Conservation (phyloP, 495 filamentous ascomycete species). For the Apodospora peruviana region DNA sequence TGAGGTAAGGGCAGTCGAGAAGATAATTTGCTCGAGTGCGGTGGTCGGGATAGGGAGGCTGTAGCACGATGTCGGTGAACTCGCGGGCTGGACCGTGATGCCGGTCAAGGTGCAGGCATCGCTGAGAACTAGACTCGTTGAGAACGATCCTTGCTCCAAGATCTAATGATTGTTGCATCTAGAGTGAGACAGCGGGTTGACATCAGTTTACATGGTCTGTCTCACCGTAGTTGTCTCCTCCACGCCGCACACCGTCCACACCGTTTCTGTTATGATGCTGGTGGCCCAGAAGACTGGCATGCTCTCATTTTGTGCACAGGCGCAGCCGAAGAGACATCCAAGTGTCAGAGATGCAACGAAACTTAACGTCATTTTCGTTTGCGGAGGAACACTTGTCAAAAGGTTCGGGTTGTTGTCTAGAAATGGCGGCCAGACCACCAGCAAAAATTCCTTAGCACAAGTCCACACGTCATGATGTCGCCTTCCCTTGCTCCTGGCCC, state of each 20-base stretch:
- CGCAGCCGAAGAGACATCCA: too few species aligned
- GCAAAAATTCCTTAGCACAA: too few species aligned
- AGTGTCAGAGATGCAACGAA: too few species aligned
- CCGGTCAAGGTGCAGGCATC: constrained; percentile 10
- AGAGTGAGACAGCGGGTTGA: not conserved
- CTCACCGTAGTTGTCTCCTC: constrained; percentile 12
- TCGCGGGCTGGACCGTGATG: constrained; percentile 16
- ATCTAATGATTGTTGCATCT: not conserved
- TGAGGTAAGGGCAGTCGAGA: constrained; percentile 1
- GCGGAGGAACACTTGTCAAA: too few species aligned
- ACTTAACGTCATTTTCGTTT: too few species aligned
- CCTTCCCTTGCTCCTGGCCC: too few species aligned
- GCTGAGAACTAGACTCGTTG: constrained; percentile 12
- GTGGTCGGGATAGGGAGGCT: constrained; percentile 11
- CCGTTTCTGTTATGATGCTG: constrained; percentile 15
- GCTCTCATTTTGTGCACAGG: too few species aligned
- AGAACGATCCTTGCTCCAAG: constrained; percentile 1
- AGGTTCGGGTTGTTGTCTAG: too few species aligned
- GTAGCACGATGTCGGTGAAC: constrained; percentile 19
- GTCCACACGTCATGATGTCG: too few species aligned
- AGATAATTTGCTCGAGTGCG: constrained; percentile 11
- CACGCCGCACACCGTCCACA: constrained; percentile 9
- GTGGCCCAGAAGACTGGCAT: too few species aligned
- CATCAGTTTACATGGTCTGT: not conserved
- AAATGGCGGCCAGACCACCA: too few species aligned